phyloP scores from a whole-genome alignment of 2,329 filamentous ascomycete species.

The Fusarium anthophilum region DNA sequence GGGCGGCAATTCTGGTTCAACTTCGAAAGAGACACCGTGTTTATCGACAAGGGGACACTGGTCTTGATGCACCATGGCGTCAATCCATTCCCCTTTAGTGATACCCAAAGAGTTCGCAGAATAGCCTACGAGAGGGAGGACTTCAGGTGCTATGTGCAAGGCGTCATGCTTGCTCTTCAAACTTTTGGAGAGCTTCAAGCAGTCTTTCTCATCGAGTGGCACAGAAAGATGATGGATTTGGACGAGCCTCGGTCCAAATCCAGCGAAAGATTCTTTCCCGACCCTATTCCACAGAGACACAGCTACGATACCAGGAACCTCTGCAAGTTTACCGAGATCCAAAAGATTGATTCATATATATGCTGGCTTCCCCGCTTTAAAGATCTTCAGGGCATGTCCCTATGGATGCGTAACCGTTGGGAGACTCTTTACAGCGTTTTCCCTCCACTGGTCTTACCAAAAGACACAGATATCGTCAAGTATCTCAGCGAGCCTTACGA shows the following conservation, averaged over 20 bases:
- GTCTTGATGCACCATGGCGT: background rate
- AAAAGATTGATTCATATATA: background rate
- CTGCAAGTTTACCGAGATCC: background rate
- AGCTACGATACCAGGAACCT: background rate
- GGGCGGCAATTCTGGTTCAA: background rate
- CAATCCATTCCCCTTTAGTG: background rate
- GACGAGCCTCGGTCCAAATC: accelerated
- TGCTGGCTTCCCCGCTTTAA: too few species aligned
- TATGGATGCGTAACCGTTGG: background rate
- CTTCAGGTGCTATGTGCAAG: accelerated
- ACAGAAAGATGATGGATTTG: background rate
- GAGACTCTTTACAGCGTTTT: accelerated
- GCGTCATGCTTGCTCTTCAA: background rate
- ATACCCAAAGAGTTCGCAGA: background rate
- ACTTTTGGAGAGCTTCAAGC: background rate
- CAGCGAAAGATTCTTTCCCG: background rate
- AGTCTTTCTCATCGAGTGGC: background rate
- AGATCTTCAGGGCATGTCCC: too few species aligned
- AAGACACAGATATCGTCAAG: background rate
- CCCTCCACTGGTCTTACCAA: background rate
- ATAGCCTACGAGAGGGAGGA: background rate
- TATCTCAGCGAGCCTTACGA: background rate
- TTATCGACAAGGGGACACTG: background rate
- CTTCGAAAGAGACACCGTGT: background rate
- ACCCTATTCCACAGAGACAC: background rate